These are phyloP conservation scores for Blumeria hordei DNA, from an alignment of 2,329 filamentous ascomycete genomes.

Conservation along the genomic window DNA sequence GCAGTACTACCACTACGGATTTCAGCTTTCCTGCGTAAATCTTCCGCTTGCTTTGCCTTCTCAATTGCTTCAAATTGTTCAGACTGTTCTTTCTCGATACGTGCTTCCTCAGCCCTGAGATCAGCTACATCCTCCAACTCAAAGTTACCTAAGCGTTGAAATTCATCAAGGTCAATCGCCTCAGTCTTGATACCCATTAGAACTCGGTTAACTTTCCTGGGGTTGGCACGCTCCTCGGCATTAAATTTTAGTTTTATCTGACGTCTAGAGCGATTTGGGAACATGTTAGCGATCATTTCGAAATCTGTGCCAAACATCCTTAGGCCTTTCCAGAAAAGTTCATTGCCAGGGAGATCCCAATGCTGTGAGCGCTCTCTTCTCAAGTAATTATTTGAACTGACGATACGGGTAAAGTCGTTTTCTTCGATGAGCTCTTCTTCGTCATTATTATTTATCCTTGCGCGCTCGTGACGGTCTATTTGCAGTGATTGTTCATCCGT, in stretches of 20 bases:
- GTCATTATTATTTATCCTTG: conserved; percentile 26
- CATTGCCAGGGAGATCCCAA: conserved; percentile 49
- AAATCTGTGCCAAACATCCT: conserved; percentile 66
- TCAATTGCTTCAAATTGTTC: conserved; percentile 22
- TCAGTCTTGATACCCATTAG: conserved; percentile 33
- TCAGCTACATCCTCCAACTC: conserved; percentile 30
- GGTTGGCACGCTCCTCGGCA: conserved; percentile 47
- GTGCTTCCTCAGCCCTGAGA: conserved; percentile 27
- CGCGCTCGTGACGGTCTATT: conserved; percentile 43
- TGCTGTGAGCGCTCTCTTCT: conserved; percentile 38
- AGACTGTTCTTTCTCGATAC: conserved; percentile 21
- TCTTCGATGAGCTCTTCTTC: conserved; percentile 38
- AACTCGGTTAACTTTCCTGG: conserved; percentile 35
- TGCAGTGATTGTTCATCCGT: conserved; percentile 42
- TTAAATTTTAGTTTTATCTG: conserved; percentile 68
- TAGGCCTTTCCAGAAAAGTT: conserved; percentile 52
- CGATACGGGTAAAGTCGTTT: conserved; percentile 50
- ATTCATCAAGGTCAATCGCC: conserved; percentile 35
- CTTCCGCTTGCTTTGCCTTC: conserved; percentile 15
- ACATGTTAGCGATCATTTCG: conserved; percentile 53
- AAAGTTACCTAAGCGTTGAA: conserved; percentile 26
- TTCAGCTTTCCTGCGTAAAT: conserved; percentile 11
- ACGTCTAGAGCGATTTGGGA: conserved; percentile 43
- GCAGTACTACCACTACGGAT: conserved; percentile 6
- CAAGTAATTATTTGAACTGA: conserved; percentile 44